phyloP scores from a whole-genome alignment of 139 green algal genomes.

The Coelastrella sp. region DNA sequence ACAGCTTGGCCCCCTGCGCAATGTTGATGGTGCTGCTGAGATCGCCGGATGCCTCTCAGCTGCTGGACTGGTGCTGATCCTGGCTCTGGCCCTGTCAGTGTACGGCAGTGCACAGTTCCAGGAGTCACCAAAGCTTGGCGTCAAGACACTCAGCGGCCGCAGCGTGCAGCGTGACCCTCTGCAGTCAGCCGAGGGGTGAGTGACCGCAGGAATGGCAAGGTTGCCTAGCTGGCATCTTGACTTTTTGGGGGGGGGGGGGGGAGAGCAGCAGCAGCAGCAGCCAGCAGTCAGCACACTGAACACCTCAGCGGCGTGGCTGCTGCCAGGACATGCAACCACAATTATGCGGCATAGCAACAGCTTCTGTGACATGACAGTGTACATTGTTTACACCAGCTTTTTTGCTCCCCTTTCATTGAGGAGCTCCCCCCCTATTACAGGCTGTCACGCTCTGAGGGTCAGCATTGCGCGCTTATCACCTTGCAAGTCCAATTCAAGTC shows the following conservation, averaged over 20 bases:
- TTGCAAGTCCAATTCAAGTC: too few relatives aligned
- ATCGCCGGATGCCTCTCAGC: conserved; percentile 87
- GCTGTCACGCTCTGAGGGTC: too few relatives aligned
- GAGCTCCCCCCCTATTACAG: too few relatives aligned
- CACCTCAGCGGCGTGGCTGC: background rate
- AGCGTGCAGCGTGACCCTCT: conserved; percentile 81
- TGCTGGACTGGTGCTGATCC: conserved; percentile 93
- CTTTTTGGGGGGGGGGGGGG: background rate
- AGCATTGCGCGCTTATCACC: too few relatives aligned
- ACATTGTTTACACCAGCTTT: too few relatives aligned
- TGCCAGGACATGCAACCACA: background rate
- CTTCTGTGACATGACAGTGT: too few relatives aligned
- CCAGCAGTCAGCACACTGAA: background rate
- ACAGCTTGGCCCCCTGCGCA: conserved; percentile 89
- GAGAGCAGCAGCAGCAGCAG: background rate
- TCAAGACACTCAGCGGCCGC: conserved; percentile 96
- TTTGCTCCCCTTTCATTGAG: too few relatives aligned
- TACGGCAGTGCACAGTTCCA: conserved; percentile 96
- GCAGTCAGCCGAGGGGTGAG: conserved; percentile 79
- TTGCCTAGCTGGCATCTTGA: background rate
- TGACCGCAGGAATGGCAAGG: background rate
- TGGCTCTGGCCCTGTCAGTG: conserved; percentile 89
- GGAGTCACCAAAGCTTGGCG: conserved; percentile 69
- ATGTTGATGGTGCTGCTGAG: conserved; percentile 85
- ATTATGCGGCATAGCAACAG: too few relatives aligned